Percentiles rank a stretch among this genome's conserved stretches.
phyloP scores from a whole-genome alignment of 352 stramenopile genomes.

The Phytopythium chamaehyphon region DNA sequence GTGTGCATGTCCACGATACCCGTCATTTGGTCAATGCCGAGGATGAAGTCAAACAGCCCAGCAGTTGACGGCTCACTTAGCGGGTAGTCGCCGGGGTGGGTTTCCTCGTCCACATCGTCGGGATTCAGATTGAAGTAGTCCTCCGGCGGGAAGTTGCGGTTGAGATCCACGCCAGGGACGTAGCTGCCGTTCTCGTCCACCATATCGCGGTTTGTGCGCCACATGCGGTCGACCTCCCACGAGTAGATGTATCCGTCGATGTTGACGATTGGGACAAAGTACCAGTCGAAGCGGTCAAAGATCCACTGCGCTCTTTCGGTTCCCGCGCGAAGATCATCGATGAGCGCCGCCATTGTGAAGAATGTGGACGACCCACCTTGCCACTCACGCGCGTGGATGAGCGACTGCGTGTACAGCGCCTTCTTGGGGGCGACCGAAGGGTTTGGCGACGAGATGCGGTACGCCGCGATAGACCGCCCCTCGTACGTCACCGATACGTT shows the following conservation, averaged over 20 bases:
- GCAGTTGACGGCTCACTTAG: constrained; percentile 55
- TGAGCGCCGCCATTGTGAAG: constrained; percentile 36
- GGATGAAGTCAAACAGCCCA: constrained; percentile 56
- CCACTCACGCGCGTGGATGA: constrained; percentile 63
- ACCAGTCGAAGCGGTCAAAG: constrained; percentile 60
- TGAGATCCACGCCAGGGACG: constrained; percentile 64
- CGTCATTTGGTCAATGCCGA: constrained; percentile 27
- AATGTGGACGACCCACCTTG: constrained; percentile 42
- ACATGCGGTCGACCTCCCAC: constrained; percentile 56
- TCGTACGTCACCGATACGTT: constrained; percentile 53
- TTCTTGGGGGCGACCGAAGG: constrained; percentile 18
- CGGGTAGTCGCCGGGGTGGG: constrained; percentile 47
- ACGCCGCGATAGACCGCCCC: constrained; percentile 48
- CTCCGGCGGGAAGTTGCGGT: constrained; percentile 61
- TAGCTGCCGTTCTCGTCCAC: constrained; percentile 22
- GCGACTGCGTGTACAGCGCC: constrained; percentile 52
- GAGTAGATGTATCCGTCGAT: constrained; percentile 78
- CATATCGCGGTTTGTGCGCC: constrained; percentile 54
- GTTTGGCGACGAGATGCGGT: constrained; percentile 44
- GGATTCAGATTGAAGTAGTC: constrained; percentile 56
- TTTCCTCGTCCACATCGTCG: constrained; percentile 35
- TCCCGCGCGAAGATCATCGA: constrained; percentile 33
- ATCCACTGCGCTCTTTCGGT: constrained; percentile 11
- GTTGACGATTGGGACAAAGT: constrained; percentile 79
- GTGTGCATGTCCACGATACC: constrained; percentile 68